Evolutionary conservation across 164 flowering plant genomes (phyloP), one percentile per base, ranked within the genome.

Genomic region (Vitis riparia): DNA sequence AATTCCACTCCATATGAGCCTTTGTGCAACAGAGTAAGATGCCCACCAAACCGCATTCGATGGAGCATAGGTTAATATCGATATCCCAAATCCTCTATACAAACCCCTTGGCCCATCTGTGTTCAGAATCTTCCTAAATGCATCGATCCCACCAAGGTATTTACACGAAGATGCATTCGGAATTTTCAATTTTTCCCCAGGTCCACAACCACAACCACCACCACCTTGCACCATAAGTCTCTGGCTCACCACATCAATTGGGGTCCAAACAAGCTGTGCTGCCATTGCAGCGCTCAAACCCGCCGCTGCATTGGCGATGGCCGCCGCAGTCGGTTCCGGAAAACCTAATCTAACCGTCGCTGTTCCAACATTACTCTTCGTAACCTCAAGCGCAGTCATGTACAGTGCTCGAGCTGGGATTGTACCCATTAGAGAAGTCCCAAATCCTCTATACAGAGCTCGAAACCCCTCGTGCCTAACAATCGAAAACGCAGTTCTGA

Each of bases 11-110:
- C 88, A 81, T 57, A 85, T 73, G 14, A 81, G 57, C 51, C 86
- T 30, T 15, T 83, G 86, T 1, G 81, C 75, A 3, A 83, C 78
- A 11, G 87, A 84, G 69, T 84, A 86, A 4, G 89, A 84, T 1
- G 85, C 86, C 87, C 89, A 86, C 87, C 89, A 84, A 10, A 86
- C 84, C 0, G 89, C 87, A 77, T 84, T 86, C 0, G 89, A 86
- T 8, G 89, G 87, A 2, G 89, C 89, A 68, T 86, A 84, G 8
- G 87, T 84, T 68, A 80, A 50, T 50, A 82, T 77, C 2, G 87
- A 86, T 16, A 83, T 80, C 68, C 89, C 89, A 63, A 86, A 84
- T 6, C 89, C 89, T 68, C 89, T 78, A 51, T 86, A 86, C 63
- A 86, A 68, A 12, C 89, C 89, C 55, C 80, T 80, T 0, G 57